These are phyloP conservation scores for Allium cepa DNA, from an alignment of 106 monocot genomes.

Conservation along the genomic window DNA sequence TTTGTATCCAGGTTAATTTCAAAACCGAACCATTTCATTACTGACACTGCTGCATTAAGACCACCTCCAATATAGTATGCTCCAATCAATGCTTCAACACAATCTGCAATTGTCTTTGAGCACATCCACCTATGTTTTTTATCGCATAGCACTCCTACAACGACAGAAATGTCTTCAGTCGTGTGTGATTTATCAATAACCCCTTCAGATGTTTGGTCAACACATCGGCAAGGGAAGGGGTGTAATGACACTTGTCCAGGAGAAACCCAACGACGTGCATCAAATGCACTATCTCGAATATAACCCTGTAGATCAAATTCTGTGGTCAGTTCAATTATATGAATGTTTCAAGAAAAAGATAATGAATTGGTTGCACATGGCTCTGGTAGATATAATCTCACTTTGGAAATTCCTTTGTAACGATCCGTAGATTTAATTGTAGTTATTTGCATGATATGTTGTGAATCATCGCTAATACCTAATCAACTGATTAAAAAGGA, in stretches of 20 bases:
- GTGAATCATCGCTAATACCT: too few species aligned
- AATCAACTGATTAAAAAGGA: too few species aligned
- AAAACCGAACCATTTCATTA: slow-evolving; percentile 77
- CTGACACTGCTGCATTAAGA: slow-evolving; percentile 43
- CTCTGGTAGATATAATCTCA: too few species aligned
- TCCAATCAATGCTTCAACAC: slow-evolving; percentile 90
- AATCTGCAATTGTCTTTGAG: slow-evolving; percentile 97
- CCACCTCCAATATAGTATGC: slow-evolving; percentile 90
- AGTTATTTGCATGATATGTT: too few species aligned
- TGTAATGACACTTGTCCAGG: slow-evolving; percentile 64
- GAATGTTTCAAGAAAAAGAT: neutral
- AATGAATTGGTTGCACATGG: too few species aligned
- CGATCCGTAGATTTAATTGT: too few species aligned
- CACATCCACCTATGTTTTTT: slow-evolving; percentile 91
- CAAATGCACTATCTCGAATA: slow-evolving; percentile 86
- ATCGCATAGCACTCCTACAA: slow-evolving; percentile 78
- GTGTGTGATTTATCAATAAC: slow-evolving; percentile 25
- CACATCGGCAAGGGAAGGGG: slow-evolving; percentile 66
- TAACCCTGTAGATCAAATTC: slow-evolving; percentile 38
- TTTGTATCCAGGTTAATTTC: slow-evolving; percentile 27
- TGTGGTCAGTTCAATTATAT: too few species aligned
- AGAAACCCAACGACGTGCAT: slow-evolving; percentile 81
- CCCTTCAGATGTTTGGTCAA: slow-evolving; percentile 11
- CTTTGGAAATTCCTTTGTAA: too few species aligned
- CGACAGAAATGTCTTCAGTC: slow-evolving; percentile 31